A percentile compares a stretch with the other conserved stretches of the same genome.
Evolutionary conservation across 164 flowering plant genomes (phyloP).

Genomic region (Magnolia officinalis): DNA sequence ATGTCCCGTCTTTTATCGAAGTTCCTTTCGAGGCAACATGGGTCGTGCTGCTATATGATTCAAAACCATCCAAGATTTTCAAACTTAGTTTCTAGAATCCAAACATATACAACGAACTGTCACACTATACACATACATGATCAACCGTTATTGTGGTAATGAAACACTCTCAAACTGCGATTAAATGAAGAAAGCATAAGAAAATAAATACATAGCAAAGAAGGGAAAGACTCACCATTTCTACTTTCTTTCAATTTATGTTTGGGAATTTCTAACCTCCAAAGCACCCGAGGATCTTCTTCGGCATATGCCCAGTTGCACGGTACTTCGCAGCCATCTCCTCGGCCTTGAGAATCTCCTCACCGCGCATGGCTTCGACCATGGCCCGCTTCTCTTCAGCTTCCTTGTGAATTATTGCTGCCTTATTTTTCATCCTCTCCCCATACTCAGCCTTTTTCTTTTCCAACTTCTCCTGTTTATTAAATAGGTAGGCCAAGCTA

Average conservation of each 20-base stretch:
- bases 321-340: slow-evolving; percentile 77
- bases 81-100: not conserved
- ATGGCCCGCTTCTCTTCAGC: slow-evolving; percentile 81
- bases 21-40: too few relatives aligned
- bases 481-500: not conserved
- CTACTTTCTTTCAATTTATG: too few relatives aligned
- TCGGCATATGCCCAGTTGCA: slow-evolving; percentile 66
- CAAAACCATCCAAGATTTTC: too few relatives aligned
- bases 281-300: slow-evolving; percentile 63
- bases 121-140: not conserved
- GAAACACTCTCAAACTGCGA: not conserved
- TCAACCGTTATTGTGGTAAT: not conserved
- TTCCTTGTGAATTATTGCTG: slow-evolving; percentile 59
- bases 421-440: slow-evolving; percentile 76
- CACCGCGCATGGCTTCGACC: slow-evolving; percentile 62
- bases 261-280: slow-evolving; percentile 17
- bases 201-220: slow-evolving; percentile 4
- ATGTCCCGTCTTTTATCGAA: too few relatives aligned
- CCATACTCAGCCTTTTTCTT: slow-evolving; percentile 66
- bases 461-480: slow-evolving; percentile 64
- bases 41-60: too few relatives aligned
- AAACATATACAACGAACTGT: not conserved
- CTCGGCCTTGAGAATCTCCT: slow-evolving; percentile 70
- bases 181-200: not conserved
- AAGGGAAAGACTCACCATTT: not conserved